Conservation (phyloP, 2,329 filamentous ascomycete species). For the Cladosporium cucumerinum region DNA sequence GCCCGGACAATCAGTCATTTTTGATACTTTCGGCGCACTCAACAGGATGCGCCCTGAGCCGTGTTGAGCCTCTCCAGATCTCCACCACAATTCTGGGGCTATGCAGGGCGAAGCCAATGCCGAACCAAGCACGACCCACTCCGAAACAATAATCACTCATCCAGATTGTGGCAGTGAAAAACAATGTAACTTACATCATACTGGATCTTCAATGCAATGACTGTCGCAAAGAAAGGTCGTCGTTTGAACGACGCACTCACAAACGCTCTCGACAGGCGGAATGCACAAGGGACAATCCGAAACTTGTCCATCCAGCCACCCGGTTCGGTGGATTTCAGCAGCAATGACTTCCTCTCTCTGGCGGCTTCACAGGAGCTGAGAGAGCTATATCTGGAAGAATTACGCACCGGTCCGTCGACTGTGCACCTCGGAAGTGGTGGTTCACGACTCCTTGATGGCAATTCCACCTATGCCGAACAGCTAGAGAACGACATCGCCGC, state of each 20-base stretch:
- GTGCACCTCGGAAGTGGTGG: conserved; percentile 56
- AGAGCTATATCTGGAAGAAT: conserved; percentile 47
- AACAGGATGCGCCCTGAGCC: background rate
- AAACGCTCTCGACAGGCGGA: conserved; percentile 37
- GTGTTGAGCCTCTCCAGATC: conserved; percentile 8
- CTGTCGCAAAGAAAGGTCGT: background rate
- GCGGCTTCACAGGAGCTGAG: conserved; percentile 48
- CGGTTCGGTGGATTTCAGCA: conserved; percentile 56
- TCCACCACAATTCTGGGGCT: conserved; percentile 9
- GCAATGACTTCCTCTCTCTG: conserved; percentile 64
- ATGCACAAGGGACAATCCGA: conserved; percentile 45
- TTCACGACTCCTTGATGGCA: conserved; percentile 63
- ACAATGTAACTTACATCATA: background rate
- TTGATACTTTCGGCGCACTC: background rate
- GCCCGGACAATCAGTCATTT: background rate
- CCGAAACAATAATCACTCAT: background rate
- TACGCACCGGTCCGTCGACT: conserved; percentile 35
- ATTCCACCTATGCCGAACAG: conserved; percentile 57
- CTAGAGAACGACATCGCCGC: conserved; percentile 56
- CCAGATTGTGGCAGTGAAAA: background rate
- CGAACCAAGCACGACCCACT: conserved; percentile 1
- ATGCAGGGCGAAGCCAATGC: conserved; percentile 5
- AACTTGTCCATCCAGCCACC: conserved; percentile 45
- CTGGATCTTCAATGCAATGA: background rate
- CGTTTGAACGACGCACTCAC: conserved; percentile 28